These are phyloP conservation scores for Coemansia sp. DNA, from an alignment of 192 early-diverging fungal genomes.

Conservation along the genomic window DNA sequence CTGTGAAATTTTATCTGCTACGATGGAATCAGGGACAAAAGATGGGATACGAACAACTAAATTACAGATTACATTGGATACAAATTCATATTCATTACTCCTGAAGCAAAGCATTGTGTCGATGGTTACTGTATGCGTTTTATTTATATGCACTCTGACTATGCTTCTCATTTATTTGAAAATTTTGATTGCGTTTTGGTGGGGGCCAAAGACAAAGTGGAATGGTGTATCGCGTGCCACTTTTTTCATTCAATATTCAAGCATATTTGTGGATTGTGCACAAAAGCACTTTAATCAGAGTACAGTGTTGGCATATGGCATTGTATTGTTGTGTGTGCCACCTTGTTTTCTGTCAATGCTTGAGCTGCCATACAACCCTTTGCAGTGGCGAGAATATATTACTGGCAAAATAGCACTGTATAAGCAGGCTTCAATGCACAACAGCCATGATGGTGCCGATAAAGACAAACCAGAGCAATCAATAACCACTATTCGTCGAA, in stretches of 20 bases:
- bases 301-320: fast-evolving
- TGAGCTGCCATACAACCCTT: not conserved
- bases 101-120: no score
- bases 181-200: not conserved
- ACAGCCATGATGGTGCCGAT: not conserved
- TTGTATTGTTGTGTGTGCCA: not conserved
- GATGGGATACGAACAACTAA: no score
- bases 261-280: not conserved
- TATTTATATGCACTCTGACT: not conserved
- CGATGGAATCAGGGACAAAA: no score
- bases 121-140: not conserved
- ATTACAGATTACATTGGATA: no score
- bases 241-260: not conserved
- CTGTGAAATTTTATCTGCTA: no score
- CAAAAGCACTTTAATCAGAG: not conserved
- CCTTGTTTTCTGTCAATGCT: not conserved
- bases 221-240: not conserved
- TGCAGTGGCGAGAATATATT: not conserved
- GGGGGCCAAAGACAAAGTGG: not conserved
- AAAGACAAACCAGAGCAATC: not conserved
- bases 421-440: not conserved
- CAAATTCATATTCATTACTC: no score
- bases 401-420: not conserved
- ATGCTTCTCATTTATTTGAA: not conserved
- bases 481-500: not conserved